Base-by-base conservation (phyloP, 495 filamentous ascomycete species). In the Amniculicola lignicola region DNA sequence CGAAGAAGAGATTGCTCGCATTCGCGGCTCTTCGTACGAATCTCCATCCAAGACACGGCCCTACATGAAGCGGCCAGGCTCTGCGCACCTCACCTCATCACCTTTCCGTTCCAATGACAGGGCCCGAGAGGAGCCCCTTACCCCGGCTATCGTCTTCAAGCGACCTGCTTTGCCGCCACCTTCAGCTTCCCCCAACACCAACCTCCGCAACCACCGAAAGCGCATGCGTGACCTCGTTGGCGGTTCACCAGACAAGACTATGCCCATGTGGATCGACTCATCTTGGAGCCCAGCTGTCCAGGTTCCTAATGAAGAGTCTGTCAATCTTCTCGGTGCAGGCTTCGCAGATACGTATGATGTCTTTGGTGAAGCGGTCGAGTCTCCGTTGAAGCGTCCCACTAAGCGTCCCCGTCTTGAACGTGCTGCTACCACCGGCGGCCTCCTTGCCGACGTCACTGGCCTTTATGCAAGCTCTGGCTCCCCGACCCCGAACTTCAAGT, bases 1-100 rank as follows among this genome's bases (percentile, higher is more conserved):
- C 10, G 93, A 97, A 66, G 93, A 92, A 61, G 93, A 96, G 72
- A 96, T 98, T 74, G 88, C 88, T 39, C 88, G 93, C 27, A 89
- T 96, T 23, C 86, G 93, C 54, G 87, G 85, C 49, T 95, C 90
- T 3, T 96, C 89, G 3, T 89, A 92, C 65, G 93, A 96, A 59
- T 96, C 91, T 62, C 93, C 93, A 21, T 86, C 73, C 72, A 74
- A 90, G 76, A 74, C 79, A 2, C 65, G 70, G 16, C 72, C 64
- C 66, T 75, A 63, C 29, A 66, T 71, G 69, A 75, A 67, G 70
- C 77, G 74, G 64, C 78, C 75, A 63, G 72, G 66, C 4, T 59
- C 69, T 2, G 71, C 69, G 7, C 57, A 69, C 4, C 49, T 75
- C 18, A 67, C 85, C 57, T 76, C 82, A 65, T 80, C 89, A 62